Evolutionary conservation across 306 rosid genomes (phyloP).

Genomic region (Carpinus fangiana): DNA sequence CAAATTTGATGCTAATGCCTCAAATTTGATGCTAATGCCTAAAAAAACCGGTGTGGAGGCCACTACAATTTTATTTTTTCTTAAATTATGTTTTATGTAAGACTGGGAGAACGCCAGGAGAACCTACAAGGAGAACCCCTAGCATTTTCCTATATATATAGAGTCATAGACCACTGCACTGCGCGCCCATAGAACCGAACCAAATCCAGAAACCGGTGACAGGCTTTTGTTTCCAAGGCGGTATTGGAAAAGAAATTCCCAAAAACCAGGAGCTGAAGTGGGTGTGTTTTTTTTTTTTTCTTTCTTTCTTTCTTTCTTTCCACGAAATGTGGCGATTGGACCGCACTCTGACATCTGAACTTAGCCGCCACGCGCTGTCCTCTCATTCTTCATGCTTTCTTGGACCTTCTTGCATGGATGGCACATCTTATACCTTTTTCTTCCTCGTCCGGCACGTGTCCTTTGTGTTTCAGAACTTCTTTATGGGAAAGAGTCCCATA

Average conservation of each 20-base stretch:
- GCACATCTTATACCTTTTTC: conserved; percentile 17
- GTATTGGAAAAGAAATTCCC: conserved; percentile 41
- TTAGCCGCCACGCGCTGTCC: conserved; percentile 20
- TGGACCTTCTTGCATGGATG: conserved; percentile 31
- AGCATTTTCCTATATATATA: too few relatives aligned
- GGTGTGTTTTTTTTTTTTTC: background rate
- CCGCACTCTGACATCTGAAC: conserved; percentile 6
- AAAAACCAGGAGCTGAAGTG: conserved; percentile 58
- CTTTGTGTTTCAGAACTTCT: background rate
- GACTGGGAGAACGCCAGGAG: too few relatives aligned
- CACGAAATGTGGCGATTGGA: conserved; percentile 37
- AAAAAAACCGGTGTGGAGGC: too few relatives aligned
- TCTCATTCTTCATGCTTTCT: conserved; percentile 16
- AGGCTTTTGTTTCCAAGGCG: background rate
- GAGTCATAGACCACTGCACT: too few relatives aligned
- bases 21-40: too few relatives aligned
- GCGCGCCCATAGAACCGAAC: conserved; percentile 10
- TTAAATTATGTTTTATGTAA: too few relatives aligned
- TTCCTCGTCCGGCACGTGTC: conserved; percentile 16
- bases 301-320: conserved; percentile 18
- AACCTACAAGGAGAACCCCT: too few relatives aligned
- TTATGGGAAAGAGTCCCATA: too few relatives aligned
- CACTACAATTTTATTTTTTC: too few relatives aligned
- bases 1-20: too few relatives aligned
- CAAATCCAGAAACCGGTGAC: conserved; percentile 6